Percentiles rank a stretch among this genome's conserved stretches.
Evolutionary conservation across 1,139 yeast species (phyloP).

Genomic region (Insectozyma bohioensis): DNA sequence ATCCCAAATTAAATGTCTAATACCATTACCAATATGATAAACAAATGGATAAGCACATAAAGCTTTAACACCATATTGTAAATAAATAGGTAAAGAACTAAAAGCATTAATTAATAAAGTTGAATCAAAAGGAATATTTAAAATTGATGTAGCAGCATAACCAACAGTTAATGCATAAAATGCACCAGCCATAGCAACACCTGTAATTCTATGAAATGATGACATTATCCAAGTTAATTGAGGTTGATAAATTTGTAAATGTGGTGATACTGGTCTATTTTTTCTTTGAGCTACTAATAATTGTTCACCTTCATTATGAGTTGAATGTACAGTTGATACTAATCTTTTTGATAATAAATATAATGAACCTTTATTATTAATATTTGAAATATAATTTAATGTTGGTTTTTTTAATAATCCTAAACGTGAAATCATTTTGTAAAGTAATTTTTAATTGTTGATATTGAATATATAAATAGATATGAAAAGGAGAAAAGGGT

Average conservation of each 20-base stretch:
- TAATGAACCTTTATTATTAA: neutral
- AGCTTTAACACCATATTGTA: slow-evolving; percentile 66
- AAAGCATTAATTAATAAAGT: slow-evolving; percentile 56
- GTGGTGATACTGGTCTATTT: slow-evolving; percentile 90
- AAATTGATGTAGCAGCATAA: slow-evolving; percentile 68
- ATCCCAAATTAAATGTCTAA: slow-evolving; percentile 95
- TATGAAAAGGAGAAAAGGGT: too few relatives aligned
- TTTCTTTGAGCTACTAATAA: slow-evolving; percentile 79
- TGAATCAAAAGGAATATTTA: slow-evolving; percentile 66
- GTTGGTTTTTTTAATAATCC: slow-evolving; percentile 16
- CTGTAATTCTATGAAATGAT: slow-evolving; percentile 81
- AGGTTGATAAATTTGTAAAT: slow-evolving; percentile 83
- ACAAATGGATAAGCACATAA: slow-evolving; percentile 79
- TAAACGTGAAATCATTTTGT: slow-evolving; percentile 17
- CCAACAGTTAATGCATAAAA: slow-evolving; percentile 77
- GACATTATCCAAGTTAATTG: slow-evolving; percentile 86
- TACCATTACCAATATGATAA: slow-evolving; percentile 81
- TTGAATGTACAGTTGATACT: slow-evolving; percentile 57
- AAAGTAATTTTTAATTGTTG: too few relatives aligned
- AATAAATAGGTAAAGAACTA: slow-evolving; percentile 58
- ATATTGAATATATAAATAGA: too few relatives aligned
- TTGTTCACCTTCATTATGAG: slow-evolving; percentile 63
- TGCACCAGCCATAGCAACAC: slow-evolving; percentile 75
- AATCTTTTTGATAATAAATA: slow-evolving; percentile 23
- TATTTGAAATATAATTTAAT: slow-evolving; percentile 1